phyloP scores from a whole-genome alignment of 768 basidiomycete species.

The Lactarius deliciosus region DNA sequence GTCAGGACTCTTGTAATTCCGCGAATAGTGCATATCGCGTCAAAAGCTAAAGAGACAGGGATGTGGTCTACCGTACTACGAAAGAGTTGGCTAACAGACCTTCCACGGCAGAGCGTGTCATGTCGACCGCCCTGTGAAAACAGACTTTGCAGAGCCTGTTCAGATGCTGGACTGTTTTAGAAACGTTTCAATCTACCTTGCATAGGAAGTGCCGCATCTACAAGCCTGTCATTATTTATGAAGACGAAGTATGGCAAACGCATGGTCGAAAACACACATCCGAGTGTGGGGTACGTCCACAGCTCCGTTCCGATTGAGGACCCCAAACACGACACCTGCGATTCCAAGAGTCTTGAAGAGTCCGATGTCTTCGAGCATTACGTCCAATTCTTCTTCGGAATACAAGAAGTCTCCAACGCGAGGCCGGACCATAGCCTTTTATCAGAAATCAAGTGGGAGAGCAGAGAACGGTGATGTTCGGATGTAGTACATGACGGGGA shows the following conservation, averaged over 20 bases:
- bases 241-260: not conserved
- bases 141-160: conserved; percentile 49
- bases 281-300: conserved; percentile 61
- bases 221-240: conserved; percentile 42
- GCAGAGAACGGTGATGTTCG: not conserved
- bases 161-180: not conserved
- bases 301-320: conserved; percentile 53
- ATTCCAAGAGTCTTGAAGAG: conserved; percentile 57
- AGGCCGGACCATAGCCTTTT: conserved; percentile 72
- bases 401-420: conserved; percentile 80
- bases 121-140: conserved; percentile 79
- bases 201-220: conserved; percentile 55
- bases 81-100: conserved; percentile 40
- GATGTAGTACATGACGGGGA: not conserved
- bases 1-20: conserved; percentile 78
- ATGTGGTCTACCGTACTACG: not conserved
- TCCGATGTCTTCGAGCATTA: conserved; percentile 74
- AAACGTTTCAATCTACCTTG: conserved; percentile 48
- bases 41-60: conserved; percentile 32
- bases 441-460: not conserved
- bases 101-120: conserved; percentile 55
- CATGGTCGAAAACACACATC: conserved; percentile 40
- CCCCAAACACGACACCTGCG: conserved; percentile 67
- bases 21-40: conserved; percentile 51
- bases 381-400: conserved; percentile 58